Base-by-base conservation (phyloP, 1,284 basidiomycete genomes). In the Heterobasidion annosum region DNA sequence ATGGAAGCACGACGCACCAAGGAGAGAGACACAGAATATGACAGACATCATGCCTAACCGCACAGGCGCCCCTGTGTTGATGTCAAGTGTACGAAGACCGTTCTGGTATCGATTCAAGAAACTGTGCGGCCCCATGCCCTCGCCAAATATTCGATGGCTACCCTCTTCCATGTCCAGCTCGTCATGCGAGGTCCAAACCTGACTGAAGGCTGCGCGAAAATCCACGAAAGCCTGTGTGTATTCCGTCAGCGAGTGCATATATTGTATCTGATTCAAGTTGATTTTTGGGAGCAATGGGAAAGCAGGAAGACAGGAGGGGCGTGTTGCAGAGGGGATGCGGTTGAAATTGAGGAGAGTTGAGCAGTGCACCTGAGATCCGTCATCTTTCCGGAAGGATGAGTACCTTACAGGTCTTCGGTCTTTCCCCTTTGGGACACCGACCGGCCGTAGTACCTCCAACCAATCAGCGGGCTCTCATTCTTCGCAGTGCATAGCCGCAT, bases 1-100 rank as follows among this genome's bases (percentile, higher is more conserved):
- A 15, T 25, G 40, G 34, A 2, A 8, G 9, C 37, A 40, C 37
- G 37, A 60, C 65, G 37, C 44, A 73, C 72, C 71, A 47, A 68
- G 62, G 49, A 73, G 64, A 15, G 72, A 73, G 3, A 72, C 62
- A 15, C 52, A 55, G 54, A 73, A 72, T n/a, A 73, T 66, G 4
- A 66, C 16, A 0, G 37, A 42, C 57, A 62, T 57, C 12, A 60
- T 55, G 10, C 48, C 53, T 13, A 61, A 5, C 34, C 59, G 51
- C 3, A 40, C 37, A 40, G n/a, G 10, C 37, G n/a, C 10, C 7
- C 37, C 37, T 12, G 10, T 40, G 2, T 40, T 10, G 12, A 40
- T 40, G 4, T 40, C n/a, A 10, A 10, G 37, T 40, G 10, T 40
- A n/a, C 4, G n/a, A 40, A 40, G 12, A n/a, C 12, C 37, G 1